These are phyloP conservation scores for Wallacemonas sp. DNA, from an alignment of 208 protist genomes.

Conservation along the genomic window DNA sequence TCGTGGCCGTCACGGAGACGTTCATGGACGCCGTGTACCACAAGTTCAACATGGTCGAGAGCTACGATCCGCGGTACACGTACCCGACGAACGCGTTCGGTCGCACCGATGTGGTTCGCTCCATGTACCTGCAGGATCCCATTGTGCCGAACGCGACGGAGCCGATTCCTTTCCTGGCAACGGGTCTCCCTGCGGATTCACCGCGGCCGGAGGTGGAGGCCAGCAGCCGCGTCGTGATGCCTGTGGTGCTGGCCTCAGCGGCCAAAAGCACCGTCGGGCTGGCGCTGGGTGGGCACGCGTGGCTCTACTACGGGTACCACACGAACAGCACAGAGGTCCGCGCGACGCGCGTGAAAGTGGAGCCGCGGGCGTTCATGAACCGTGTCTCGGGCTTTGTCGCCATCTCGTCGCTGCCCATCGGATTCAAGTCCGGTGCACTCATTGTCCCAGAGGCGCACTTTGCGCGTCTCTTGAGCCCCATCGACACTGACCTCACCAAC, in stretches of 20 bases:
- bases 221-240: constrained; percentile 30
- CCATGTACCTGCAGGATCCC: constrained; percentile 50
- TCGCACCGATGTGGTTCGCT: constrained; percentile 57
- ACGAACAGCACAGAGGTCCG: neutral
- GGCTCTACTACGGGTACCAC: constrained; percentile 60
- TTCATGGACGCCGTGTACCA: constrained; percentile 67
- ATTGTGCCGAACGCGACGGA: neutral
- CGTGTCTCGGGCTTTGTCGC: constrained; percentile 85
- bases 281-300: constrained; percentile 18
- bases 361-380: constrained; percentile 76
- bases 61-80: constrained; percentile 29
- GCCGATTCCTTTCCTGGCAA: constrained; percentile 18
- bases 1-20: constrained; percentile 43
- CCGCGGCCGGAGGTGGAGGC: neutral
- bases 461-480: constrained; percentile 42
- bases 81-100: constrained; percentile 37
- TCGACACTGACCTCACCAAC: constrained; percentile 37
- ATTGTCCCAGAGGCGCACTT: constrained; percentile 72
- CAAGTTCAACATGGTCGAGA: constrained; percentile 53
- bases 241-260: constrained; percentile 38
- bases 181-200: constrained; percentile 14
- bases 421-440: constrained; percentile 46
- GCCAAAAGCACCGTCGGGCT: constrained; percentile 43
- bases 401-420: constrained; percentile 59
- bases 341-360: constrained; percentile 49